Conservation (phyloP, 2,329 filamentous ascomycete species). For the Fusarium brevicatenulatum region DNA sequence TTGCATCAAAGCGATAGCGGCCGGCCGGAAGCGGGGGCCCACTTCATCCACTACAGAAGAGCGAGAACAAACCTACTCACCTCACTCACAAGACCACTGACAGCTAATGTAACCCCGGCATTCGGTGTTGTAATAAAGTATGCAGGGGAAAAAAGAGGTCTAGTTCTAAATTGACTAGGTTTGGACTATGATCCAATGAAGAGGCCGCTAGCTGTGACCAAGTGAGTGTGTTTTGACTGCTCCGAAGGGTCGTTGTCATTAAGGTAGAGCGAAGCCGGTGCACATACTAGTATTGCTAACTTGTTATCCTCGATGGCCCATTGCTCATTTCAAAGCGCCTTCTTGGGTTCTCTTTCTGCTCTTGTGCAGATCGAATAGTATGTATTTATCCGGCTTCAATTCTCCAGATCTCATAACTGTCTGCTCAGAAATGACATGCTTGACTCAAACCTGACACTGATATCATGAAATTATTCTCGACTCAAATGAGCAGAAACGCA, state of each 20-base stretch:
- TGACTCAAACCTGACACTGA: neutral
- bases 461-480: neutral
- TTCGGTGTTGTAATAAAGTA: slow-evolving; percentile 2
- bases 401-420: neutral
- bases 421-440: neutral
- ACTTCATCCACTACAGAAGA: slow-evolving; percentile 12
- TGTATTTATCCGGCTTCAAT: neutral
- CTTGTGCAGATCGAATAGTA: neutral
- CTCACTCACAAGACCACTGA: slow-evolving; percentile 6
- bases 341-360: neutral
- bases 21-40: slow-evolving; percentile 28
- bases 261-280: neutral
- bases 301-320: neutral
- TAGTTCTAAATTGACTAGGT: neutral
- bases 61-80: neutral
- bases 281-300: neutral
- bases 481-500: neutral
- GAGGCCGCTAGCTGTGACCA: neutral
- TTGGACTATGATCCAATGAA: slow-evolving; percentile 8
- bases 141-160: neutral
- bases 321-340: neutral
- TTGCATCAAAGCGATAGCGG: slow-evolving; percentile 35
- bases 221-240: neutral
- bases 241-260: neutral
- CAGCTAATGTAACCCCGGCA: neutral